phyloP scores from a whole-genome alignment of 768 basidiomycete genomes.

The Tulasnella calospora region DNA sequence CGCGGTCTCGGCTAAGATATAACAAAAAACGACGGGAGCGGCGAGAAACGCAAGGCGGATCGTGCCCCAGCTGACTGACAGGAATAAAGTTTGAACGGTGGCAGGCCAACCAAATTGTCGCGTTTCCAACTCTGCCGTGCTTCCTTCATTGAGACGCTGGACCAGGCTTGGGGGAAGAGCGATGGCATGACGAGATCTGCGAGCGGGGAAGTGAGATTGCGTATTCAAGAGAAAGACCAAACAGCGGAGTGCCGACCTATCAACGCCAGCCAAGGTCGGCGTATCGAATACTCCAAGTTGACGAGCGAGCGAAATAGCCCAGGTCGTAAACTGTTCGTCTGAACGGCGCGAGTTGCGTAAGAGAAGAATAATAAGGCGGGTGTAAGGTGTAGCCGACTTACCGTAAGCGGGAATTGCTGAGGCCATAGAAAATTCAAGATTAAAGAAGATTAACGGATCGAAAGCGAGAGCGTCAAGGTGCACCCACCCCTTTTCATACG shows the following conservation, averaged over 20 bases:
- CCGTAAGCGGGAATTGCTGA: neutral
- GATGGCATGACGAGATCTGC: conserved; percentile 11
- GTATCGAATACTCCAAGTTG: neutral
- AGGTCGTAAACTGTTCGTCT: neutral
- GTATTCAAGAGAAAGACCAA: neutral
- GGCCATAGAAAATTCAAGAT: neutral
- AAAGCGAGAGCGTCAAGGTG: neutral
- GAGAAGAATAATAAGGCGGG: neutral
- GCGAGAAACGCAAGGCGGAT: conserved; percentile 11
- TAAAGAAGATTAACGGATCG: conserved; percentile 1
- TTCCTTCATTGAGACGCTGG: conserved; percentile 12
- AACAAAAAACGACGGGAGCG: conserved; percentile 7
- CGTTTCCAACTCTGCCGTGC: conserved; percentile 11
- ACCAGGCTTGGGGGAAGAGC: conserved; percentile 17
- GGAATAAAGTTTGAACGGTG: neutral
- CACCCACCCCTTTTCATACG: neutral
- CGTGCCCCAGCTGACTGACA: conserved; percentile 4
- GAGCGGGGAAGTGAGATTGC: neutral
- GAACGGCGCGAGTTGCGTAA: neutral
- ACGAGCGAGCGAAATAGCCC: neutral
- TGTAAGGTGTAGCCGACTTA: neutral
- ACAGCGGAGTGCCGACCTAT: neutral
- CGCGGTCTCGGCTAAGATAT: conserved; percentile 4
- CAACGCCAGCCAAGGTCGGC: neutral
- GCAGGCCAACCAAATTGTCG: conserved; percentile 9